Conservation (phyloP, 208 protist genomes). For the Balamuthia mandrillaris region DNA sequence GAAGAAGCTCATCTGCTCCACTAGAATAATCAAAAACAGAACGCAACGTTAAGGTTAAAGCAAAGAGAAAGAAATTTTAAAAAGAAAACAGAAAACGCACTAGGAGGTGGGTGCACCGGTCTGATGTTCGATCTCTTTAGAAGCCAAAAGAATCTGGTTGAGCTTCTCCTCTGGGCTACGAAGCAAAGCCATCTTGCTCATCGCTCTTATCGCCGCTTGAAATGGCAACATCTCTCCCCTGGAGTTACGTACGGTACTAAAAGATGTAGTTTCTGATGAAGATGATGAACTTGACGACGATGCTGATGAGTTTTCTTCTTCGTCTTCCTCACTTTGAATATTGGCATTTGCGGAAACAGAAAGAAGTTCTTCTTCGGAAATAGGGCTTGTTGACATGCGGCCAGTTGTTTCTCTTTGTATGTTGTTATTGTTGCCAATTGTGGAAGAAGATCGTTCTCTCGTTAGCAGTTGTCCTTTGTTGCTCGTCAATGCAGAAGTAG, state of each 20-base stretch:
- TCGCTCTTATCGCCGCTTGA: background rate
- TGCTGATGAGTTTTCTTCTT: too few species aligned
- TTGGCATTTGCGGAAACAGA: too few species aligned
- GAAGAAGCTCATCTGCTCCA: slow-evolving; percentile 3
- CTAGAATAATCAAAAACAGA: background rate
- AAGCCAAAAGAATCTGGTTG: background rate
- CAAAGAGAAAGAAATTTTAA: background rate
- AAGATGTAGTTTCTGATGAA: too few species aligned
- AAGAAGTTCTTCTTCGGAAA: too few species aligned
- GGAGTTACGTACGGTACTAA: background rate
- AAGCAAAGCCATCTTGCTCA: background rate
- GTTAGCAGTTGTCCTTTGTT: too few species aligned
- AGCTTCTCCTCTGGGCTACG: background rate
- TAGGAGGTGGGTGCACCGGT: background rate
- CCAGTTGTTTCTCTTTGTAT: too few species aligned
- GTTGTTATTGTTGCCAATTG: too few species aligned
- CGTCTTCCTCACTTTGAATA: too few species aligned
- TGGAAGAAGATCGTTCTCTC: too few species aligned
- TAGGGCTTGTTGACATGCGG: too few species aligned
- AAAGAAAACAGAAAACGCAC: background rate
- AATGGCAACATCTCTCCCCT: background rate
- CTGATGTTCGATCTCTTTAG: background rate
- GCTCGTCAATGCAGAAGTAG: too few species aligned
- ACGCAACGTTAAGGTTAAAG: background rate
- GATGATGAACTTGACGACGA: too few species aligned